These are phyloP conservation scores for Russula virescens DNA, from an alignment of 768 basidiomycete genomes.

Conservation along the genomic window DNA sequence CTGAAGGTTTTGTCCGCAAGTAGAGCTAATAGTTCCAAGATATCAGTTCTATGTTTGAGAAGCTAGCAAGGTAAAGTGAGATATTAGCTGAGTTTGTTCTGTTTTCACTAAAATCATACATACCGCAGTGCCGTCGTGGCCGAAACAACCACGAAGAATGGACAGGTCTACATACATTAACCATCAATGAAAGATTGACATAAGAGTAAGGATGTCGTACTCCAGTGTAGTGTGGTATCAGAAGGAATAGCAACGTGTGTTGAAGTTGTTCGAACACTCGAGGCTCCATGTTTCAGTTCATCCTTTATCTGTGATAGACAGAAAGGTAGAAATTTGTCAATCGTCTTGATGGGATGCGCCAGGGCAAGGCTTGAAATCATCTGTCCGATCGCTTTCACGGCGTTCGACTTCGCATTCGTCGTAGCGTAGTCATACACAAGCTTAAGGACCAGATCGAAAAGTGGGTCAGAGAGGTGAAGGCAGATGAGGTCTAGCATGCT, in stretches of 20 bases:
- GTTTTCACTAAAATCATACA: slow-evolving; percentile 27
- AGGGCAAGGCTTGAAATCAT: slow-evolving; percentile 80
- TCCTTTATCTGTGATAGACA: slow-evolving; percentile 73
- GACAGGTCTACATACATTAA: slow-evolving; percentile 55
- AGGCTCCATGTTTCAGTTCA: slow-evolving; percentile 87
- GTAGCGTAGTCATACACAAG: slow-evolving; percentile 83
- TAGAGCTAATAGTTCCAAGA: slow-evolving; percentile 56
- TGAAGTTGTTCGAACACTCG: slow-evolving; percentile 76
- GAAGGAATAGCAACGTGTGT: slow-evolving; percentile 68
- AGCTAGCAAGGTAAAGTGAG: slow-evolving; percentile 39
- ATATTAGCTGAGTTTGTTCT: slow-evolving; percentile 9
- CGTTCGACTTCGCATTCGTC: slow-evolving; percentile 85
- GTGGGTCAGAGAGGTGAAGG: slow-evolving; percentile 66
- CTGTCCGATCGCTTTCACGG: slow-evolving; percentile 86
- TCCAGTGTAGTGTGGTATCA: slow-evolving; percentile 91
- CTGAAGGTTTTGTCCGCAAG: slow-evolving; percentile 77
- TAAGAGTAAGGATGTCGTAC: slow-evolving; percentile 40
- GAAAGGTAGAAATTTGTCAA: slow-evolving; percentile 74
- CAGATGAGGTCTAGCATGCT: slow-evolving; percentile 77
- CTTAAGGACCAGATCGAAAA: slow-evolving; percentile 83
- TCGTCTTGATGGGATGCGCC: slow-evolving; percentile 65
- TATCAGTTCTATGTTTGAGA: slow-evolving; percentile 58
- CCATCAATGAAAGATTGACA: neutral
- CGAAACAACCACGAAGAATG: slow-evolving; percentile 77
- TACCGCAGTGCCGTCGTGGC: slow-evolving; percentile 62